Percentiles rank a stretch among this genome's conserved stretches.
Conservation (phyloP, 306 rosid genomes). For the Pyrus communis region DNA sequence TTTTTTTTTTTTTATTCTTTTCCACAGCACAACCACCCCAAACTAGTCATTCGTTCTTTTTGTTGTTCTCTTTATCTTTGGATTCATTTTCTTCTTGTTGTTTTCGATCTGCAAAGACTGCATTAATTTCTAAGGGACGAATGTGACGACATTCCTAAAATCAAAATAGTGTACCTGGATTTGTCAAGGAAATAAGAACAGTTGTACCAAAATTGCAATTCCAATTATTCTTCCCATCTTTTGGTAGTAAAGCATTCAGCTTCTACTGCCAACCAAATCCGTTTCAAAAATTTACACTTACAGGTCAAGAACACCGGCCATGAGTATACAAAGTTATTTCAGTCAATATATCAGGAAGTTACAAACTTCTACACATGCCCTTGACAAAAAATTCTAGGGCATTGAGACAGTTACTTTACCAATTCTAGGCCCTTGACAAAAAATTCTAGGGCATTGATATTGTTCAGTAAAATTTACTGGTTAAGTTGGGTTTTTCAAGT, state of each 20-base stretch:
- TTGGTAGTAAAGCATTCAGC: background rate
- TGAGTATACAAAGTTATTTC: background rate
- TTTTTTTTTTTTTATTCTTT: too few relatives aligned
- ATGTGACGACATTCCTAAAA: background rate
- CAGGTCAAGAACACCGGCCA: background rate
- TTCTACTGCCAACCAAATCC: too few relatives aligned
- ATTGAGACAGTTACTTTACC: background rate
- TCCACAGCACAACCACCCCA: too few relatives aligned
- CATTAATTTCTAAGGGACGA: background rate
- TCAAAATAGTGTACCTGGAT: background rate
- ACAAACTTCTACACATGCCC: background rate
- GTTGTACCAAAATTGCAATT: too few relatives aligned
- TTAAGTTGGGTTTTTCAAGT: background rate
- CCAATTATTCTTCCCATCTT: too few relatives aligned
- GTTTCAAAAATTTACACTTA: background rate
- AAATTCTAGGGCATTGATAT: background rate
- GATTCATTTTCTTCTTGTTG: background rate
- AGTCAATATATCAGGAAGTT: background rate
- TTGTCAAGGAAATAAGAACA: background rate
- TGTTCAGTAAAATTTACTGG: background rate
- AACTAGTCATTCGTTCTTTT: background rate
- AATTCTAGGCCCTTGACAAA: background rate
- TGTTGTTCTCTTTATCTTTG: background rate
- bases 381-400: background rate
- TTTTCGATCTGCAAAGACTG: background rate